A percentile compares a stretch with the other conserved stretches of the same genome.
Evolutionary conservation across 768 basidiomycete genomes (phyloP).

Genomic region (Lentinus brumalis): DNA sequence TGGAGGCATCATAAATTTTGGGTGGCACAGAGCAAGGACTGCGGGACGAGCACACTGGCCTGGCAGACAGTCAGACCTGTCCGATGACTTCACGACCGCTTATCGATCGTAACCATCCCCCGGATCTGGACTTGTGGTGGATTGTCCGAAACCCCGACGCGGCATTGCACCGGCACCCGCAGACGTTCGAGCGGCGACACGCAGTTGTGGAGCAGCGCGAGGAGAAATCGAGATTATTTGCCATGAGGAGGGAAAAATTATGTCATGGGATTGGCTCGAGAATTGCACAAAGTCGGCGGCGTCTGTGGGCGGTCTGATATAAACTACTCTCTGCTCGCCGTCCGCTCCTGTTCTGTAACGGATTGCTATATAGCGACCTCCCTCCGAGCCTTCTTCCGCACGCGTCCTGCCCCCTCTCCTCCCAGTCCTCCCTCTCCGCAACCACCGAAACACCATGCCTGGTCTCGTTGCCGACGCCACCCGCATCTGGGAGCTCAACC

Average conservation of each 20-base stretch:
- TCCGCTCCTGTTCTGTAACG: neutral
- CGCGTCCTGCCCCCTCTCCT: neutral
- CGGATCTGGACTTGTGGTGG: constrained; percentile 9
- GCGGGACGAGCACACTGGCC: no score
- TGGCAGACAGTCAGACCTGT: constrained; percentile 5
- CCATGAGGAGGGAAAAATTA: constrained; percentile 6
- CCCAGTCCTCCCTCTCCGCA: constrained; percentile 2
- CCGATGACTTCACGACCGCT: constrained; percentile 13
- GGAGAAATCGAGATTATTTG: neutral
- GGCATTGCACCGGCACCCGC: neutral
- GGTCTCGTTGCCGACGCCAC: constrained; percentile 66
- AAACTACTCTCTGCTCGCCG: constrained; percentile 14
- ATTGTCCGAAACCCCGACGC: constrained; percentile 14
- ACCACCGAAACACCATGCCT: constrained; percentile 30
- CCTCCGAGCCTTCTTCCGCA: neutral
- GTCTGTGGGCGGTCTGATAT: constrained; percentile 18
- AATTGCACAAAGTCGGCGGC: constrained; percentile 8
- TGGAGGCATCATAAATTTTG: constrained; percentile 1
- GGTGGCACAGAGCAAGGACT: constrained; percentile 6
- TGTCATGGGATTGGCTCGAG: constrained; percentile 10
- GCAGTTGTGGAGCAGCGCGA: neutral
- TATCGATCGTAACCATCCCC: constrained; percentile 22
- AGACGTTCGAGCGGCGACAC: constrained; percentile 9
- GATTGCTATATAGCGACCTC: neutral
- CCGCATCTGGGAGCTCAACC: constrained; percentile 68